Base-by-base conservation (phyloP, 371 early-diverging fungal species). In the Basidiobolus meristosporus region DNA sequence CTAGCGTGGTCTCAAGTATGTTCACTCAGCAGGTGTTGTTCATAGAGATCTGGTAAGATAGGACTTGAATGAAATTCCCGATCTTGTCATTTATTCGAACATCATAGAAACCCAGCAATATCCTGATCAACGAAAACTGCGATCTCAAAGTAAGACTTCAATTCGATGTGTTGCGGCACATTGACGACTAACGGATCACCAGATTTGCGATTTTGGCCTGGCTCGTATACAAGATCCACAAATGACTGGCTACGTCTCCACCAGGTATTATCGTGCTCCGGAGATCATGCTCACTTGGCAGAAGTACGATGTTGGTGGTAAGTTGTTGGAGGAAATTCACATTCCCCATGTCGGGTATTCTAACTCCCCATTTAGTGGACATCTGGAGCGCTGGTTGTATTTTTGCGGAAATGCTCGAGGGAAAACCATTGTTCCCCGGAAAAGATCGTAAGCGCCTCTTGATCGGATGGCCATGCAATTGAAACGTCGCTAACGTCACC, bases 361-460 rank as follows among this genome's bases (percentile, higher is more conserved):
- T 18, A 36, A 21, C 42, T 22, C 32, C 15, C 19, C 15, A 18
- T n/a, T 31, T 48, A 76, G 88, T 99, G 23, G 99, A 99, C 62
- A 88, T 98, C 51, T 99, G 99, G 99, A 87, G 88, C 59, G 70
- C 93, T n/a, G 99, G 98, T 16, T 98, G 98, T 62, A 98, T 99
- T 42, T 82, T 98, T 51, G 90, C 91, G 23, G 98, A 98, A 63
- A 88, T 99, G 76, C 57, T 93, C 32, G 85, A 85, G 53, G 85
- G 87, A 51, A 85, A 82, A 57, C 95, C 98, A 14, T 53, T 98
- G 34, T 98, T 98, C 67, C 89, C 95, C 16, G 98, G 84, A 32
- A 84, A 89, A 50, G 95, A 93, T 62, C 90, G 82, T 81, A 68
- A 61, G 77, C 68, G 15, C 44, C 14, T 35, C 26, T 29, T 43